Base-by-base conservation (phyloP, 2,329 filamentous ascomycete species). In the Arthroderma uncinatum region DNA sequence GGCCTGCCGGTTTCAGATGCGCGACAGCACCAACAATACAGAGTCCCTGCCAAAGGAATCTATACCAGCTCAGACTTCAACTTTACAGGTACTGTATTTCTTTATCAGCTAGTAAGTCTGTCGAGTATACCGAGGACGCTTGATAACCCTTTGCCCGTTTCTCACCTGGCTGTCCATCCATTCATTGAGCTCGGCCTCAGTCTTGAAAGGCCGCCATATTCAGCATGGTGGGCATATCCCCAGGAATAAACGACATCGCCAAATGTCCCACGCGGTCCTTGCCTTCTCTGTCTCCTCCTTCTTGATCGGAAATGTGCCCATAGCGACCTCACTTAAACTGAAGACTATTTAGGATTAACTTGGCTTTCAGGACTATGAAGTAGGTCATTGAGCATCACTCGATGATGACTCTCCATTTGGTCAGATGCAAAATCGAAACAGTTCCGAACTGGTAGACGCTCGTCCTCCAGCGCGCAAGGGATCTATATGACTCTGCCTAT, bases 221-320 rank as follows among this genome's bases (percentile, higher is more conserved):
- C 44, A 57, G 65, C 60, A 33, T 55, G 47, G 14, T 56, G 8
- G 66, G 59, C 21, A 59, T 62, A 16, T 56, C 37, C 10, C 64
- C 65, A 36, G 62, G 56, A 36, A 68, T 58, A 58, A 60, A 44
- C 42, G 65, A 65, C 66, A 68, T 64, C 44, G 56, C 58, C 47
- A 60, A 42, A 64, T 60, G 63, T 12, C 39, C 39, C 5, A 23
- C 39, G 4, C 39, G 39, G 19, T 47, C 42, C 21, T 14, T 48
- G 53, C 67, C 61, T 23, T 56, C 59, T n/a, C 54, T 58, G 52
- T 65, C 60, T 58, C 53, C 57, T 58, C 53, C 47, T 58, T 10
- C 19, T 21, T 52, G 53, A 56, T 58, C 14, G 28, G 57, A 40
- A 25, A 53, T 14, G 36, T 56, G 53, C 36, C 37, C 53, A 56